Percentiles rank a stretch among this genome's conserved stretches.
Conservation (phyloP, 2,329 filamentous ascomycete genomes). For the Hymenoscyphus fraxineus region DNA sequence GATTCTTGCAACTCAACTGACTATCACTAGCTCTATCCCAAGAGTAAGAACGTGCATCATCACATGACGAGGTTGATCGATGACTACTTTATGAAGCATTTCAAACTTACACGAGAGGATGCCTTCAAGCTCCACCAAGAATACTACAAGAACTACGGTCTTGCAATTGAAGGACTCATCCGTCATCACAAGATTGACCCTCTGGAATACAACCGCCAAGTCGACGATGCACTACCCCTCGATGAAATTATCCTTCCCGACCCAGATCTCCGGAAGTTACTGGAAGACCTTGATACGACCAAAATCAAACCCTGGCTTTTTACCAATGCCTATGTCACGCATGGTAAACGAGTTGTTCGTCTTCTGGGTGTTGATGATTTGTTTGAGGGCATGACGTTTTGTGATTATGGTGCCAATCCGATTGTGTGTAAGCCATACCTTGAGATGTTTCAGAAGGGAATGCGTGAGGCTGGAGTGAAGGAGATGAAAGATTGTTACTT, state of each 20-base stretch:
- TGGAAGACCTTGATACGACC: constrained; percentile 75
- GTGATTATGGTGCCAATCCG: constrained; percentile 72
- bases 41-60: constrained; percentile 83
- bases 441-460: constrained; percentile 84
- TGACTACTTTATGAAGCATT: constrained; percentile 54
- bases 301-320: constrained; percentile 92
- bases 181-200: constrained; percentile 94
- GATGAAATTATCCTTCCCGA: constrained; percentile 80
- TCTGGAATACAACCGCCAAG: constrained; percentile 87
- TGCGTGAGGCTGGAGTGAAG: constrained; percentile 73
- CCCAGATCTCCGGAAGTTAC: constrained; percentile 66
- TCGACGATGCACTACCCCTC: constrained; percentile 90
- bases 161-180: constrained; percentile 94
- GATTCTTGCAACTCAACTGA: neutral
- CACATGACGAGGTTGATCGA: constrained; percentile 81
- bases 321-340: constrained; percentile 92
- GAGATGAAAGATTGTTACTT: constrained; percentile 77
- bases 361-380: constrained; percentile 79
- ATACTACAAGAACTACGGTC: constrained; percentile 93
- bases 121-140: constrained; percentile 82
- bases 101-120: constrained; percentile 70
- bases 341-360: constrained; percentile 76
- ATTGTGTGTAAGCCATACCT: constrained; percentile 83
- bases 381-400: constrained; percentile 94
- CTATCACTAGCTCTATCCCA: constrained; percentile 66